Conservation (phyloP, 495 filamentous ascomycete species). For the Diplogelasinospora grovesii region DNA sequence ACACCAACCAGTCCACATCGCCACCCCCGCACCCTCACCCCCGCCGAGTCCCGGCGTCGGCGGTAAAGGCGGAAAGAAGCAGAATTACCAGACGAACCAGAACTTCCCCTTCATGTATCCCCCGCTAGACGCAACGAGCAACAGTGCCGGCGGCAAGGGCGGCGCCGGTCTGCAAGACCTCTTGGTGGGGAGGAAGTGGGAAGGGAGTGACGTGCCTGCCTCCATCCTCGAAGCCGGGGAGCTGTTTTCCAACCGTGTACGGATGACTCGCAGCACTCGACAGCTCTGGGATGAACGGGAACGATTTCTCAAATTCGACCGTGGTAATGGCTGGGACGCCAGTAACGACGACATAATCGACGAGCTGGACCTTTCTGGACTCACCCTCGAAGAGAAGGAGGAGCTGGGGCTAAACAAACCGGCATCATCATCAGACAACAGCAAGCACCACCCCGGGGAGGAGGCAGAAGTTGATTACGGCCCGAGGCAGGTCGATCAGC, state of each 20-base stretch:
- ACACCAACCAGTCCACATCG: slow-evolving; percentile 94
- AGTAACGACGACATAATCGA: slow-evolving; percentile 43
- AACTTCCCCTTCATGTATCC: slow-evolving; percentile 98
- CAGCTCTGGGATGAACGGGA: slow-evolving; percentile 95
- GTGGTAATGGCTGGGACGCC: slow-evolving; percentile 77
- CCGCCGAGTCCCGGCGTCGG: slow-evolving; percentile 86
- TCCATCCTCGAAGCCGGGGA: slow-evolving; percentile 95
- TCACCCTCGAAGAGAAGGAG: slow-evolving; percentile 43
- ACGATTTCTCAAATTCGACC: slow-evolving; percentile 80
- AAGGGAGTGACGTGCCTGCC: slow-evolving; percentile 82
- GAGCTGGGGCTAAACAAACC: slow-evolving; percentile 29
- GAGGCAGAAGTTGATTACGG: slow-evolving; percentile 43
- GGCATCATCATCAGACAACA: too few species aligned
- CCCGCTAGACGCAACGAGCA: slow-evolving; percentile 74
- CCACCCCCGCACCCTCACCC: slow-evolving; percentile 93
- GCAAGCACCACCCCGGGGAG: too few species aligned
- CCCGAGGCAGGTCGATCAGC: slow-evolving; percentile 40
- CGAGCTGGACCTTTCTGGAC: slow-evolving; percentile 42
- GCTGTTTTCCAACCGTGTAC: slow-evolving; percentile 79
- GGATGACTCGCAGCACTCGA: slow-evolving; percentile 82
- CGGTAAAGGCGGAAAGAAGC: slow-evolving; percentile 93
- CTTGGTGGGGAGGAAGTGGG: slow-evolving; percentile 75
- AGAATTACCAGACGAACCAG: slow-evolving; percentile 98
- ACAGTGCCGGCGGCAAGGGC: slow-evolving; percentile 81
- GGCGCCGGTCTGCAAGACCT: slow-evolving; percentile 66